Conservation (phyloP, 805 yeast genomes). For the Saccharomycopsis sp. region DNA sequence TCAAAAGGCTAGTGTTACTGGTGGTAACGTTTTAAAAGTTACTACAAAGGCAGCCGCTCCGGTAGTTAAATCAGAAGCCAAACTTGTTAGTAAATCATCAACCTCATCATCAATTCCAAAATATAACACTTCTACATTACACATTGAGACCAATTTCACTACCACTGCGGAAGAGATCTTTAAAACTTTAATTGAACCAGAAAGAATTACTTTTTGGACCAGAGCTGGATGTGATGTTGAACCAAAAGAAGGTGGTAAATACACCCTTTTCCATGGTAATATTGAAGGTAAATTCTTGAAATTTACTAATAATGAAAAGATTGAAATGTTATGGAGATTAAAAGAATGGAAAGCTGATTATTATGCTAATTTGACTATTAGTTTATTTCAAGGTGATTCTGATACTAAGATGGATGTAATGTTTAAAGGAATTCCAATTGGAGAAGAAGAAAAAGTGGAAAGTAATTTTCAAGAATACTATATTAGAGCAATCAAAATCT, state of each 20-base stretch:
- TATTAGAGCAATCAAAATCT: slow-evolving; percentile 75
- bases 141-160: slow-evolving; percentile 69
- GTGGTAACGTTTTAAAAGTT: not conserved
- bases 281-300: slow-evolving; percentile 60
- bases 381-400: slow-evolving; percentile 65
- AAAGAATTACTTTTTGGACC: slow-evolving; percentile 84
- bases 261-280: slow-evolving; percentile 78
- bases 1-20: slow-evolving; percentile 24
- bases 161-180: slow-evolving; percentile 83
- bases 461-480: slow-evolving; percentile 84
- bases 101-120: slow-evolving; percentile 34
- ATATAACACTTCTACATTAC: slow-evolving; percentile 73
- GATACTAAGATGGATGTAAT: slow-evolving; percentile 74
- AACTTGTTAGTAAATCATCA: slow-evolving; percentile 15
- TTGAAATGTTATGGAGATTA: slow-evolving; percentile 79
- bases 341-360: slow-evolving; percentile 84
- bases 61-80: slow-evolving; percentile 15
- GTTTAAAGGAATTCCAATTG: slow-evolving; percentile 87
- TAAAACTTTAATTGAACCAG: slow-evolving; percentile 63
- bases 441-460: slow-evolving; percentile 84
- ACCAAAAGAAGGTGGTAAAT: slow-evolving; percentile 50
- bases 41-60: slow-evolving; percentile 11
- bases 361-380: slow-evolving; percentile 56
- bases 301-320: slow-evolving; percentile 45
- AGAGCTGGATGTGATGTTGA: slow-evolving; percentile 57